phyloP scores from a whole-genome alignment of 805 yeast genomes.

The Candida vaughaniae region DNA sequence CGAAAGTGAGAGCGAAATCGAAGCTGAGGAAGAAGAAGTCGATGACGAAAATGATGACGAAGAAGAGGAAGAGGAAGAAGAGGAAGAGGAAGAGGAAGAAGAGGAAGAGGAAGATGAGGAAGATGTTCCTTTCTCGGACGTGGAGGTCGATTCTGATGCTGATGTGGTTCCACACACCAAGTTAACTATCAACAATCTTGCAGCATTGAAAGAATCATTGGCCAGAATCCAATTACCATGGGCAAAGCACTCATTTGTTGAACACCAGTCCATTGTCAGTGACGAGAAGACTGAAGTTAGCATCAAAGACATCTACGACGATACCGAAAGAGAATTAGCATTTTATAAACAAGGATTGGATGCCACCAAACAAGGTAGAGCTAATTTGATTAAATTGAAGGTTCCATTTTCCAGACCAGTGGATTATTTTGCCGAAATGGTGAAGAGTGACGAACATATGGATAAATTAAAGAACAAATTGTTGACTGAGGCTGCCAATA shows the following conservation, averaged over 20 bases:
- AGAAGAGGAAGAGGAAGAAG: slow-evolving; percentile 47
- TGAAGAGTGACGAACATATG: slow-evolving; percentile 97
- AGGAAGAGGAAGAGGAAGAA: slow-evolving; percentile 53
- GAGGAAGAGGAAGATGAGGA: slow-evolving; percentile 67
- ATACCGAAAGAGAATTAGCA: slow-evolving; percentile 91
- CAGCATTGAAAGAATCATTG: slow-evolving; percentile 74
- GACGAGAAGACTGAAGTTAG: slow-evolving; percentile 58
- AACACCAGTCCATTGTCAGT: slow-evolving; percentile 75
- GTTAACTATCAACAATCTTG: slow-evolving; percentile 79
- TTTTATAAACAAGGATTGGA: slow-evolving; percentile 92
- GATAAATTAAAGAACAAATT: slow-evolving; percentile 82
- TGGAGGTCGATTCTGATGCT: slow-evolving; percentile 89
- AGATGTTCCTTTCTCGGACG: slow-evolving; percentile 87
- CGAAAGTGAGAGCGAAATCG: slow-evolving; percentile 25
- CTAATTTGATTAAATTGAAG: slow-evolving; percentile 61
- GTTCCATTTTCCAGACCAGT: slow-evolving; percentile 90
- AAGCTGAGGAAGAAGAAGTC: slow-evolving; percentile 44
- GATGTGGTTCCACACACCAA: slow-evolving; percentile 92
- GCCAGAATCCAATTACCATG: slow-evolving; percentile 67
- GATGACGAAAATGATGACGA: slow-evolving; percentile 46
- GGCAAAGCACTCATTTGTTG: slow-evolving; percentile 70
- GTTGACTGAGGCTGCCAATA: slow-evolving; percentile 74
- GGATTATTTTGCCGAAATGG: slow-evolving; percentile 98
- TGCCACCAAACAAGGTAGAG: slow-evolving; percentile 74
- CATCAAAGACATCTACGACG: slow-evolving; percentile 88